phyloP scores from a whole-genome alignment of 208 protist genomes.

The Trypanosoma brucei region DNA sequence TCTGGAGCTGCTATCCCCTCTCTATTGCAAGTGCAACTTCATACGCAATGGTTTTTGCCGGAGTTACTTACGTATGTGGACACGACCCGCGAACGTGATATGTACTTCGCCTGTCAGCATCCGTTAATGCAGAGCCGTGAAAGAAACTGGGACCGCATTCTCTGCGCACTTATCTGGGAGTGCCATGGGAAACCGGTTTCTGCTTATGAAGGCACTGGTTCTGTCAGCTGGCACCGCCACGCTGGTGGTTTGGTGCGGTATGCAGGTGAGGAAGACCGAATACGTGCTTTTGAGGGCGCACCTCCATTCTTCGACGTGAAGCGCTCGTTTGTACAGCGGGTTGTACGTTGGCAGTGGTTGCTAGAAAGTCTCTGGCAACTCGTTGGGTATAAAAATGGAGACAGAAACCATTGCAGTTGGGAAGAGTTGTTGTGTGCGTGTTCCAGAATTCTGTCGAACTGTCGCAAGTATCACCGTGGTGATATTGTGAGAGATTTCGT shows the following conservation, averaged over 20 bases:
- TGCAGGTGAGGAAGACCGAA: too few species aligned
- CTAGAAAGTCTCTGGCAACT: constrained; percentile 17
- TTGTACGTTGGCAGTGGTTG: constrained; percentile 27
- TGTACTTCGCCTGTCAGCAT: constrained; percentile 1
- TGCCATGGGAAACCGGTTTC: constrained; percentile 3
- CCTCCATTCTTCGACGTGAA: not conserved
- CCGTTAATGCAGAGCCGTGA: not conserved
- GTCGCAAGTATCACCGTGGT: constrained; percentile 20
- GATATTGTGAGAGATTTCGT: constrained; percentile 27
- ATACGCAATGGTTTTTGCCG: constrained; percentile 23
- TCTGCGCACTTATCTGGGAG: constrained; percentile 2
- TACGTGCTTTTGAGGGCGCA: too few species aligned
- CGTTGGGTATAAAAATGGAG: not conserved
- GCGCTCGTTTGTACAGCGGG: constrained; percentile 13
- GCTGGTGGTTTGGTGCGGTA: too few species aligned
- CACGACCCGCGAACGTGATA: constrained; percentile 4
- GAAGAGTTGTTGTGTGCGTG: constrained; percentile 13
- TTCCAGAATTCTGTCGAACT: constrained; percentile 9
- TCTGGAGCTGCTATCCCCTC: not conserved
- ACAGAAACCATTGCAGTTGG: not conserved
- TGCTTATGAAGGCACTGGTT: not conserved
- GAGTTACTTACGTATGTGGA: constrained; percentile 11
- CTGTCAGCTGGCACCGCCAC: too few species aligned
- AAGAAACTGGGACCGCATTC: constrained; percentile 12
- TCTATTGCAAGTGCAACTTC: constrained; percentile 12